Percentiles rank a stretch among this genome's conserved stretches.
Conservation (phyloP, 805 yeast genomes). For the Kuraishia floccosa region DNA sequence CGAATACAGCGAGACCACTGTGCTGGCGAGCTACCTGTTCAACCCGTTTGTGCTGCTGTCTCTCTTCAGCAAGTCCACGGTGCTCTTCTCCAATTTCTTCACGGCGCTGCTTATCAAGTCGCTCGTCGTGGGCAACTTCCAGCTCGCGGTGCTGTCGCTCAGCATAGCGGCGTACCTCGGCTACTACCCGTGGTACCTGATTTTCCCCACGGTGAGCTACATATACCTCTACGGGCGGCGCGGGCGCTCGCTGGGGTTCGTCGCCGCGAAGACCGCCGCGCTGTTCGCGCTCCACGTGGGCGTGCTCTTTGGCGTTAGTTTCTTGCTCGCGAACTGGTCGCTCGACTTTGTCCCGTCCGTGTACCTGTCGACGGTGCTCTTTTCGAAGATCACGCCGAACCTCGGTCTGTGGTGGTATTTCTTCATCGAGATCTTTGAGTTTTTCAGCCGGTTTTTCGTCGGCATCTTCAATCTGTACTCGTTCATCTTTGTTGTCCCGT, state of each 20-base stretch:
- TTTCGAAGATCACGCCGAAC: constrained; percentile 75
- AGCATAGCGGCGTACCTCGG: constrained; percentile 57
- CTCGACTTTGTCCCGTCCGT: constrained; percentile 38
- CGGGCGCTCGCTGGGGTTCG: background rate
- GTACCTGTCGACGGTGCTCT: constrained; percentile 46
- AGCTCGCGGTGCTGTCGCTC: constrained; percentile 37
- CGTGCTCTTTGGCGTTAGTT: constrained; percentile 24
- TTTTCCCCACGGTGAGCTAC: constrained; percentile 41
- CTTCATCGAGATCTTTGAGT: constrained; percentile 90
- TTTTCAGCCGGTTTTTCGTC: constrained; percentile 72
- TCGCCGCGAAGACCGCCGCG: constrained; percentile 14
- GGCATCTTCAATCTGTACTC: constrained; percentile 75
- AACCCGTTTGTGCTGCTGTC: constrained; percentile 75
- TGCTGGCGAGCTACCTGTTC: constrained; percentile 47
- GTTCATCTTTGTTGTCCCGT: constrained; percentile 56
- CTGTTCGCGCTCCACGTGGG: constrained; percentile 15
- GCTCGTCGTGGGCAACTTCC: constrained; percentile 26
- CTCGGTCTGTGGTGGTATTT: constrained; percentile 98
- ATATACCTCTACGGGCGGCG: constrained; percentile 5
- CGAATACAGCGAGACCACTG: constrained; percentile 9
- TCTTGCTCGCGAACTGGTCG: constrained; percentile 23
- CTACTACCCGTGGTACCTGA: constrained; percentile 47
- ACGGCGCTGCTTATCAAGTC: constrained; percentile 35
- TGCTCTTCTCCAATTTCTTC: constrained; percentile 46
- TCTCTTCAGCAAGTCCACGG: constrained; percentile 58